These are phyloP conservation scores for Aspergillus baeticus DNA, from an alignment of 495 filamentous ascomycete species.

Conservation along the genomic window DNA sequence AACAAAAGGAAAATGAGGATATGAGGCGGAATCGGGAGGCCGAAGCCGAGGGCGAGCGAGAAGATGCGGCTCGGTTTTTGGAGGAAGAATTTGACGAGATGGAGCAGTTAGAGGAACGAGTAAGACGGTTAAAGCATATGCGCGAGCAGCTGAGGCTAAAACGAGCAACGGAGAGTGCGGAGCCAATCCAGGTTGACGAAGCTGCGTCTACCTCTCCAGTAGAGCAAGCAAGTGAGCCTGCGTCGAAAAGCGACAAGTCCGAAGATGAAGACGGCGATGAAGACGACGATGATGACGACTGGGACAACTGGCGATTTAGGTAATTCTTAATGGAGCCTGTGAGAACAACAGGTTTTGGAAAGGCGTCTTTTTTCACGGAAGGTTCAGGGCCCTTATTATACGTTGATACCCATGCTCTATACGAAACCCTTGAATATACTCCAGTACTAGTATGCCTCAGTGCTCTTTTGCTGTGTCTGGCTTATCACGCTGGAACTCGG, in stretches of 20 bases:
- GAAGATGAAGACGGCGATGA: slow-evolving; percentile 54
- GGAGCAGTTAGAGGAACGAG: slow-evolving; percentile 82
- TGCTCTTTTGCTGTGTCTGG: not conserved
- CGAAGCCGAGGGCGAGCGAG: slow-evolving; percentile 75
- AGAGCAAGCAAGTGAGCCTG: slow-evolving; percentile 18
- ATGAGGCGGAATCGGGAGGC: slow-evolving; percentile 47
- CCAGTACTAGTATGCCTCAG: slow-evolving; percentile 12
- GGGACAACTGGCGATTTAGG: slow-evolving; percentile 70
- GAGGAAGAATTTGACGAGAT: slow-evolving; percentile 94
- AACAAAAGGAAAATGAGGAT: slow-evolving; percentile 55
- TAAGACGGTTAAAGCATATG: slow-evolving; percentile 71
- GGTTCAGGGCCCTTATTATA: slow-evolving; percentile 29
- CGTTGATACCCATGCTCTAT: slow-evolving; percentile 43
- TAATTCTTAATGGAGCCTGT: slow-evolving; percentile 23
- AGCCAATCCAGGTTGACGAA: slow-evolving; percentile 24
- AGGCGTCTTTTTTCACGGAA: slow-evolving; percentile 28
- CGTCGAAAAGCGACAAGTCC: slow-evolving; percentile 34
- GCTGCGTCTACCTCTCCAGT: slow-evolving; percentile 6
- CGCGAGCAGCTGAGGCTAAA: slow-evolving; percentile 56
- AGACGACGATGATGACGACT: slow-evolving; percentile 58
- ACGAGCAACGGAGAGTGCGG: slow-evolving; percentile 38
- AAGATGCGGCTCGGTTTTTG: slow-evolving; percentile 77
- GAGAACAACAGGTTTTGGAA: slow-evolving; percentile 11
- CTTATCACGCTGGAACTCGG: not conserved
- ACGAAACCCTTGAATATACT: slow-evolving; percentile 16